These are phyloP conservation scores for Colletotrichum destructivum DNA, from an alignment of 2,329 filamentous ascomycete species.

Conservation along the genomic window DNA sequence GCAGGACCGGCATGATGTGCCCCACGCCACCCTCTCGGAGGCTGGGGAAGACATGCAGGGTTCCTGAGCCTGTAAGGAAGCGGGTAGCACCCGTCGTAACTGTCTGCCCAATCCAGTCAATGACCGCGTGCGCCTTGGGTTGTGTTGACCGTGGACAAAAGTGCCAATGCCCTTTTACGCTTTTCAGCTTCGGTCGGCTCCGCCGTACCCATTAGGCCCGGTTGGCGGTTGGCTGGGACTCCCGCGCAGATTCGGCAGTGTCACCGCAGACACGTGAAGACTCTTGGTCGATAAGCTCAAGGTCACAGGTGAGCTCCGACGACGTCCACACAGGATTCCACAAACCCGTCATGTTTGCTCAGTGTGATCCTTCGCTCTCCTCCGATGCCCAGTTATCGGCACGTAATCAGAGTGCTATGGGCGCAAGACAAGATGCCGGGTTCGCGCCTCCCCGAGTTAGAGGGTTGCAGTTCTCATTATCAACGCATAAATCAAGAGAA, in stretches of 20 bases:
- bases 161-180: constrained; percentile 21
- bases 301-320: constrained; percentile 23
- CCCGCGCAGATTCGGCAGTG: neutral
- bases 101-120: constrained; percentile 38
- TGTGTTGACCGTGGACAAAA: constrained; percentile 29
- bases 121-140: constrained; percentile 33
- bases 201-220: constrained; percentile 25
- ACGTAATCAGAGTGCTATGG: neutral
- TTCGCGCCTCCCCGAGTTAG: neutral
- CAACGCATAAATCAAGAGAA: neutral
- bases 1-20: constrained; percentile 14
- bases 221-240: neutral
- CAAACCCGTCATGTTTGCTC: neutral
- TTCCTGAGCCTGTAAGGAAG: constrained; percentile 19
- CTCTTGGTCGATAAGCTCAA: constrained; percentile 25
- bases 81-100: constrained; percentile 32
- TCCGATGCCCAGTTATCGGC: constrained; percentile 26
- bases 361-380: constrained; percentile 11
- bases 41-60: constrained; percentile 25
- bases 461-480: neutral
- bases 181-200: constrained; percentile 41
- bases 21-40: constrained; percentile 15
- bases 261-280: constrained; percentile 23
- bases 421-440: neutral
- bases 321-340: neutral